Evolutionary conservation across 2,329 filamentous ascomycete species (phyloP).

Genomic region (Leptographium flavum): DNA sequence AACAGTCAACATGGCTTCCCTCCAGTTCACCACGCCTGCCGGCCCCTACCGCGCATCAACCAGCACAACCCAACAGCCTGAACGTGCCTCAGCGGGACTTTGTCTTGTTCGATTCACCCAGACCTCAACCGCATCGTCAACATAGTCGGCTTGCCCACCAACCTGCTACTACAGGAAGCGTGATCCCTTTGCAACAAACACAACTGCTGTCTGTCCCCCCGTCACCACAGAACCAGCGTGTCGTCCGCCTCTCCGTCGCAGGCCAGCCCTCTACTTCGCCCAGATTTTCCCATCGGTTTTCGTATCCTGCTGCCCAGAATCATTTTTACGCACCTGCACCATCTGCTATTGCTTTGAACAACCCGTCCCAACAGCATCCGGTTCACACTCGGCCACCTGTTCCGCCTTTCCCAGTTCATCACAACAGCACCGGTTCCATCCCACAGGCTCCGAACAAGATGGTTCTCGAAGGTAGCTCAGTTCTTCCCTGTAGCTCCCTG

Average conservation of each 20-base stretch:
- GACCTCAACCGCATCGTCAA: slow-evolving; percentile 20
- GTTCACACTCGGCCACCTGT: slow-evolving; percentile 50
- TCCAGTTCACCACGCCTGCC: slow-evolving; percentile 49
- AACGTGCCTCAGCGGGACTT: slow-evolving; percentile 53
- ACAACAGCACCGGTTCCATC: slow-evolving; percentile 28
- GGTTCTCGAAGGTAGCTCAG: slow-evolving; percentile 37
- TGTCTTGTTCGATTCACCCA: slow-evolving; percentile 54
- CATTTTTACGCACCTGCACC: slow-evolving; percentile 56
- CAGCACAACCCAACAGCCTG: slow-evolving; percentile 31
- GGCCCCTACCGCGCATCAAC: slow-evolving; percentile 45
- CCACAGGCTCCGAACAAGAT: slow-evolving; percentile 24
- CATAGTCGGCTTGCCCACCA: slow-evolving; percentile 27
- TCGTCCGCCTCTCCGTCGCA: slow-evolving; percentile 39
- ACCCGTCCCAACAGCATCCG: slow-evolving; percentile 11
- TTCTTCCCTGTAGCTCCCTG: not conserved
- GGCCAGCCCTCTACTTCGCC: slow-evolving; percentile 34
- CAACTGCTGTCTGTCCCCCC: slow-evolving; percentile 28
- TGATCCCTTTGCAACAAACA: slow-evolving; percentile 17
- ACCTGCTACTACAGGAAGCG: slow-evolving; percentile 21
- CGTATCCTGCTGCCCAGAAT: slow-evolving; percentile 31
- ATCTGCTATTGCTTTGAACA: slow-evolving; percentile 40
- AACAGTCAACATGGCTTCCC: slow-evolving; percentile 66
- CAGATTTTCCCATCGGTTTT: slow-evolving; percentile 41
- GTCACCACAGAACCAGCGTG: slow-evolving; percentile 41
- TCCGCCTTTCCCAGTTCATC: slow-evolving; percentile 43